phyloP scores from a whole-genome alignment of 2,329 filamentous ascomycete species.

The Monosporascus sp. region DNA sequence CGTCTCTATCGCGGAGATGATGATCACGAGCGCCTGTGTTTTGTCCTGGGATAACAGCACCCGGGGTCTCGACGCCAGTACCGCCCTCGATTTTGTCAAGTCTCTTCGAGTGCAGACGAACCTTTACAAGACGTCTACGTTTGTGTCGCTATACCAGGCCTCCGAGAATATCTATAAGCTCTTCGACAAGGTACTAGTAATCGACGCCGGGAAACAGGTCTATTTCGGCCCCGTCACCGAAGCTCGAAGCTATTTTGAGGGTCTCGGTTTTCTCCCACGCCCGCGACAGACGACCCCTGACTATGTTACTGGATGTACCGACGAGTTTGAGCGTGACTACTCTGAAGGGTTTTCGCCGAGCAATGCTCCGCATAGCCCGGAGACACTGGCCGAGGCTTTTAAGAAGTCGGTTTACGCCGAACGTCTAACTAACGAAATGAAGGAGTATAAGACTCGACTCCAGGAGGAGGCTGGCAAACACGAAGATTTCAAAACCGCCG shows the following conservation, averaged over 20 bases:
- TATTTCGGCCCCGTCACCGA: slow-evolving; percentile 66
- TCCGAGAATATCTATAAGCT: slow-evolving; percentile 74
- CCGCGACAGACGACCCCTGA: slow-evolving; percentile 77
- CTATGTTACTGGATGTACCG: slow-evolving; percentile 76
- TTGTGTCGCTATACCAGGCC: slow-evolving; percentile 81
- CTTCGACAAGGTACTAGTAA: slow-evolving; percentile 81
- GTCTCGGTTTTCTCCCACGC: slow-evolving; percentile 67
- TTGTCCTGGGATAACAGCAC: slow-evolving; percentile 73
- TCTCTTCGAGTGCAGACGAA: slow-evolving; percentile 76
- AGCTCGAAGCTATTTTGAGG: slow-evolving; percentile 70
- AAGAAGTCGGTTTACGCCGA: slow-evolving; percentile 55
- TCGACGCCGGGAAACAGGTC: slow-evolving; percentile 69
- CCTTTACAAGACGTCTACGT: slow-evolving; percentile 76
- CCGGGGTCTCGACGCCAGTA: slow-evolving; percentile 62
- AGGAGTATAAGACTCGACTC: slow-evolving; percentile 59
- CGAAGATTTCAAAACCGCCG: slow-evolving; percentile 71
- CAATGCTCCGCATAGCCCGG: slow-evolving; percentile 64
- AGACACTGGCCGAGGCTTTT: slow-evolving; percentile 65
- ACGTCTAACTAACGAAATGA: slow-evolving; percentile 60
- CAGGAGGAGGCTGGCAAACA: slow-evolving; percentile 60
- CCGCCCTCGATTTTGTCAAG: slow-evolving; percentile 60
- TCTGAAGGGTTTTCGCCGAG: slow-evolving; percentile 57
- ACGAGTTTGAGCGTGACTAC: slow-evolving; percentile 77
- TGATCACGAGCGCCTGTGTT: slow-evolving; percentile 67
- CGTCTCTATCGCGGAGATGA: slow-evolving; percentile 78